Evolutionary conservation across 306 rosid species (phyloP).

Genomic region (Rosa persica): DNA sequence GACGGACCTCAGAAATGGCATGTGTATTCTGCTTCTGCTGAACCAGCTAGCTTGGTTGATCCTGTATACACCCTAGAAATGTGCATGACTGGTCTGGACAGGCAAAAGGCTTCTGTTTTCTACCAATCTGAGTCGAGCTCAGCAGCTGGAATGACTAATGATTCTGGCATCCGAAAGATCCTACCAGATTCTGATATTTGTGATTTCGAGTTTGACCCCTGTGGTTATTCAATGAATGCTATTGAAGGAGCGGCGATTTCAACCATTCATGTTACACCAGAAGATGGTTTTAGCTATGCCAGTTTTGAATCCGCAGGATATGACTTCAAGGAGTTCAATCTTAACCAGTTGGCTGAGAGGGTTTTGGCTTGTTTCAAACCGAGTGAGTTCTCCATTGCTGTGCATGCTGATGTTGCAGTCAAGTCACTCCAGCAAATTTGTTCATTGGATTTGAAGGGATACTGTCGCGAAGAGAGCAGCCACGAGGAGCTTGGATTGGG

Average conservation of each 20-base stretch:
- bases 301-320: constrained; percentile 71
- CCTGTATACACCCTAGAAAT: constrained; percentile 55
- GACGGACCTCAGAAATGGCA: constrained; percentile 58
- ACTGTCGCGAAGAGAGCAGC: constrained; percentile 55
- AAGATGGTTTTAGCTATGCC: constrained; percentile 65
- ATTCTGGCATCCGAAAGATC: constrained; percentile 63
- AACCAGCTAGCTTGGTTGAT: constrained; percentile 18
- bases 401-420: constrained; percentile 42
- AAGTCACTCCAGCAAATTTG: constrained; percentile 40
- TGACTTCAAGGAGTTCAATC: constrained; percentile 34
- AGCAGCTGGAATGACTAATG: constrained; percentile 49
- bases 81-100: constrained; percentile 72
- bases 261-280: constrained; percentile 55
- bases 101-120: constrained; percentile 49
- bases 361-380: constrained; percentile 60
- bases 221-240: constrained; percentile 72
- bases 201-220: constrained; percentile 66
- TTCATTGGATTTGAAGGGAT: constrained; percentile 52
- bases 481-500: constrained; percentile 55
- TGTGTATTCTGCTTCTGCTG: constrained; percentile 56
- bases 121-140: constrained; percentile 43
- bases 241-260: constrained; percentile 61
- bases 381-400: constrained; percentile 54
- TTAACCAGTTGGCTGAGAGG: constrained; percentile 41
- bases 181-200: constrained; percentile 63